These are phyloP conservation scores for Calamus simplicifolius DNA, from an alignment of 176 grass and related monocot genomes.

Conservation along the genomic window DNA sequence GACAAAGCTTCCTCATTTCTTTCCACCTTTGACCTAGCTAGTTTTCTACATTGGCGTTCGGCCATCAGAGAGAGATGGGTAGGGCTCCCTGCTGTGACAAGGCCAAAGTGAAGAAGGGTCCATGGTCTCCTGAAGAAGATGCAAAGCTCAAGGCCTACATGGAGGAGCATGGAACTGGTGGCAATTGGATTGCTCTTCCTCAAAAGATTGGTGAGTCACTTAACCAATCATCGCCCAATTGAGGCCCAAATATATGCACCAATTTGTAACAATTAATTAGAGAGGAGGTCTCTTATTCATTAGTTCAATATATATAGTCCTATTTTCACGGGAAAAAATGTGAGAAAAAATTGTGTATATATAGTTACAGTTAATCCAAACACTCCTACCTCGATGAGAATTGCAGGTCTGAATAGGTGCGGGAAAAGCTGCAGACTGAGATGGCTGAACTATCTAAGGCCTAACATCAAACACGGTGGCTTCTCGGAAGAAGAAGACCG, in stretches of 20 bases:
- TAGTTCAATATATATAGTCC: no score
- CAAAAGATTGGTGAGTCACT: constrained; percentile 60
- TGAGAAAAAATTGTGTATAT: no score
- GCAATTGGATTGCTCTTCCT: constrained; percentile 87
- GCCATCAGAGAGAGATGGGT: constrained; percentile 39
- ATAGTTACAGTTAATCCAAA: no score
- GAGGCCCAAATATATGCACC: no score
- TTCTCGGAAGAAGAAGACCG: constrained; percentile 86
- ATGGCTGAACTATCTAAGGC: constrained; percentile 73
- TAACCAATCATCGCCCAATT: no score
- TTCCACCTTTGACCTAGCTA: not conserved
- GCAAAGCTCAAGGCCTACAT: constrained; percentile 85
- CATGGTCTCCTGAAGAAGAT: constrained; percentile 88
- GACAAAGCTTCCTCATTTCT: not conserved
- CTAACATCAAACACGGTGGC: constrained; percentile 92
- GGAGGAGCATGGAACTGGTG: constrained; percentile 66
- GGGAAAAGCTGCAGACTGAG: constrained; percentile 79
- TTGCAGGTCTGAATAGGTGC: constrained; percentile 59
- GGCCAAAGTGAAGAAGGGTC: constrained; percentile 77
- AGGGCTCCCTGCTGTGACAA: constrained; percentile 92
- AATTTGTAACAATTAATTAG: no score
- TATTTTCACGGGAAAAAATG: no score
- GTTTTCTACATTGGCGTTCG: not conserved
- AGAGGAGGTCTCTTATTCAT: no score
- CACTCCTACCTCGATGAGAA: not conserved